phyloP scores from a whole-genome alignment of 1,284 basidiomycete genomes.

The Cutaneotrichosporon arboriforme region DNA sequence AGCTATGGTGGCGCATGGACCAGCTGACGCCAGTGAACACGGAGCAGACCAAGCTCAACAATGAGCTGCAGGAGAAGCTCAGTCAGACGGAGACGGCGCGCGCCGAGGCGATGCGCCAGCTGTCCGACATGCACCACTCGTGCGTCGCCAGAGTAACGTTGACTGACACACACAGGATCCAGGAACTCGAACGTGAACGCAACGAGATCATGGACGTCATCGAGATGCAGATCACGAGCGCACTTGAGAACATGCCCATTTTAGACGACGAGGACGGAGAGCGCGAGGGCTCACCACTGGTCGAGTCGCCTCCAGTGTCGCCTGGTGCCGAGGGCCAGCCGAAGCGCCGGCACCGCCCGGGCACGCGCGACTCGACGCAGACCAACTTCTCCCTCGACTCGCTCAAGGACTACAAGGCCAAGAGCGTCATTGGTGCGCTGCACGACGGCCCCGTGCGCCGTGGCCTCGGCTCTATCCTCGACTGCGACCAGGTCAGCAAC shows the following conservation, averaged over 20 bases:
- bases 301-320: constrained; percentile 9
- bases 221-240: constrained; percentile 42
- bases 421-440: constrained; percentile 23
- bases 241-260: constrained; percentile 25
- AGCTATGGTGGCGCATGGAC: constrained; percentile 3
- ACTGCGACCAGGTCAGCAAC: constrained; percentile 16
- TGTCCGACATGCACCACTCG: constrained; percentile 47
- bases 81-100: constrained; percentile 41
- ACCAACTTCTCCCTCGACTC: constrained; percentile 21
- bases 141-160: constrained; percentile 7
- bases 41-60: constrained; percentile 35
- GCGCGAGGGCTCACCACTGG: background rate
- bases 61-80: constrained; percentile 37
- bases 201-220: constrained; percentile 45
- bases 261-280: background rate
- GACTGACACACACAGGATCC: constrained; percentile 28
- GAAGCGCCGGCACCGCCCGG: constrained; percentile 12
- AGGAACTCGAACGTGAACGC: constrained; percentile 44
- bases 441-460: constrained; percentile 14
- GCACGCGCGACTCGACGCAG: constrained; percentile 22
- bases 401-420: constrained; percentile 4
- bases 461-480: constrained; percentile 16
- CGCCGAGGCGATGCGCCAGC: constrained; percentile 44
- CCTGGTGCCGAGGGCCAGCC: background rate
- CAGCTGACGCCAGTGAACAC: constrained; percentile 22